Evolutionary conservation across 257 asterid genomes (phyloP).

Genomic region (Solanum piurae): DNA sequence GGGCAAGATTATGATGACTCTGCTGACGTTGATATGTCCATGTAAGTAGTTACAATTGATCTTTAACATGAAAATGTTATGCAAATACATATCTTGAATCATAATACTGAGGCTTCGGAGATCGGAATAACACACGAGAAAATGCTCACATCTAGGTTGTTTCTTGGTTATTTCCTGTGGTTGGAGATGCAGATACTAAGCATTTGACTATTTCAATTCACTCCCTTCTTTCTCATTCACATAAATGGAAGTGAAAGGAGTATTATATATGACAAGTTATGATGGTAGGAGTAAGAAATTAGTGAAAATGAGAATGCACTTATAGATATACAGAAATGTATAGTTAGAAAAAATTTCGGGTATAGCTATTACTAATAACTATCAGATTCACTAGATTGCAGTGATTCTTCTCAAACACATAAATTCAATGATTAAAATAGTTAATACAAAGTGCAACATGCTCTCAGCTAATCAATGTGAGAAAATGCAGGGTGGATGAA

Average conservation of each 20-base stretch:
- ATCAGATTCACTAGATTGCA: not conserved
- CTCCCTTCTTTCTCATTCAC: not conserved
- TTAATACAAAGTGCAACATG: not conserved
- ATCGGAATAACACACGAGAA: not conserved
- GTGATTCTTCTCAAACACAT: not conserved
- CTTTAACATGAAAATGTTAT: not conserved
- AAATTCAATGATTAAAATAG: not conserved
- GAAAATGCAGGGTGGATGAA: slow-evolving; percentile 72
- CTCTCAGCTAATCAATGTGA: not conserved
- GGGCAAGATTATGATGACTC: slow-evolving; percentile 57
- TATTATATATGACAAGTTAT: not conserved
- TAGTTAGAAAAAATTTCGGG: not conserved
- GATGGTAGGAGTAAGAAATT: not conserved
- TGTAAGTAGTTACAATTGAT: slow-evolving; percentile 24
- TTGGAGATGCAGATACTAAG: not conserved
- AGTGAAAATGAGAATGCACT: not conserved
- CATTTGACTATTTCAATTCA: not conserved
- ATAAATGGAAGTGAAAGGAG: not conserved
- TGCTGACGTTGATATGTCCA: slow-evolving; percentile 66
- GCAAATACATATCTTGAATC: not conserved
- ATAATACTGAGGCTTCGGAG: not conserved
- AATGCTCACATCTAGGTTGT: not conserved
- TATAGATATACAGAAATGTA: not conserved
- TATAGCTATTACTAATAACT: not conserved
- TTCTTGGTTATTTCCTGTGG: not conserved